Conservation (phyloP, 805 yeast species). For the Ogataea minuta region DNA sequence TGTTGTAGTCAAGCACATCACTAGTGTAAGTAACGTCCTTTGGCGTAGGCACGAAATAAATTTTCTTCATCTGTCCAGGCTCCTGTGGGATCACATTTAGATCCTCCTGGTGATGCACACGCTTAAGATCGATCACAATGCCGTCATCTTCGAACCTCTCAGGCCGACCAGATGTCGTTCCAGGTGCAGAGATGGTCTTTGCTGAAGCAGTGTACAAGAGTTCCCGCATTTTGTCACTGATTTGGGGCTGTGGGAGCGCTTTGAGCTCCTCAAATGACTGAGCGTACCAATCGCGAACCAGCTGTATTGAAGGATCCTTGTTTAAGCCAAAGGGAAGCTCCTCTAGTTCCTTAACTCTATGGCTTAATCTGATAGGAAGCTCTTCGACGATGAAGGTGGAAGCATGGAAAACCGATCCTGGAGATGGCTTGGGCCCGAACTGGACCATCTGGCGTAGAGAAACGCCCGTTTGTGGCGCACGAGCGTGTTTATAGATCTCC, state of each 20-base stretch:
- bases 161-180: slow-evolving; percentile 15
- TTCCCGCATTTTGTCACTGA: slow-evolving; percentile 41
- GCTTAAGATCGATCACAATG: slow-evolving; percentile 28
- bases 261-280: slow-evolving; percentile 84
- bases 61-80: slow-evolving; percentile 29
- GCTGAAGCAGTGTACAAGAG: slow-evolving; percentile 29
- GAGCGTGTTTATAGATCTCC: slow-evolving; percentile 62
- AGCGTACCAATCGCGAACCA: slow-evolving; percentile 86
- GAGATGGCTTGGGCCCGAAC: slow-evolving; percentile 76
- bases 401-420: slow-evolving; percentile 78
- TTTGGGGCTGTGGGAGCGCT: slow-evolving; percentile 55
- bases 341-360: slow-evolving; percentile 80
- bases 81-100: not conserved
- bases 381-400: slow-evolving; percentile 84
- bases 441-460: slow-evolving; percentile 88
- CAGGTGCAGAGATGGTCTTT: slow-evolving; percentile 6
- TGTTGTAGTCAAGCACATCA: slow-evolving; percentile 71
- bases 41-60: slow-evolving; percentile 54
- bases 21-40: slow-evolving; percentile 63
- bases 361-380: slow-evolving; percentile 82
- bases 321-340: slow-evolving; percentile 72
- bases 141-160: slow-evolving; percentile 49
- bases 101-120: slow-evolving; percentile 14
- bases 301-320: slow-evolving; percentile 69
- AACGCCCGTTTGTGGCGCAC: slow-evolving; percentile 78